Evolutionary conservation across 176 grass and related monocot genomes (phyloP), one percentile per base, ranked within the genome.

Genomic region (Eleusine coracana): DNA sequence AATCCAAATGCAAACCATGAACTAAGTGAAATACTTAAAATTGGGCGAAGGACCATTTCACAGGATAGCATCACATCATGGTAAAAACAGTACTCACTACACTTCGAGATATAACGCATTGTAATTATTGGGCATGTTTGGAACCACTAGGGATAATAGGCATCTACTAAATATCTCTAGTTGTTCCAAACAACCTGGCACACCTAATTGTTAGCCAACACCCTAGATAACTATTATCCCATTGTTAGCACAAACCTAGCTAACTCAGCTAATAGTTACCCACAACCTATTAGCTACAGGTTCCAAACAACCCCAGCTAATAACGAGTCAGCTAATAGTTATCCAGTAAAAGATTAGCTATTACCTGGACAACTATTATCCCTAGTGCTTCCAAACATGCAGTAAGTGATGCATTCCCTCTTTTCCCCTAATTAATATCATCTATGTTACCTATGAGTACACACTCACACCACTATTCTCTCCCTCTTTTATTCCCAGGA

Each of bases 61-160:
- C 76, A 62, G 40, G 48, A 77, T 80, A 82, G 17, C 25, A 76
- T 69, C 52, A 71, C 34, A 79, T 73, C 23, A 44, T 3, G 9
- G 2, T 28, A 49, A 44, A 69, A 56, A 70, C 21, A 18, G 21
- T 42, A 79, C 50, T 76, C 60, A 29, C 4, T 28, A 63, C 1
- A 11, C 18, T 63, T 63, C 60, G 14, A 29, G 25, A 12, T 63
- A 28, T 14, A 63, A 20, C 5, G 60, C 3, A 0, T 25, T 28
- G 4, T 29, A 28, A 25, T 63, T 63, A 29, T 63, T 63, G 23
- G 31, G 2, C 31, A 34, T 34, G 31, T 34, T 34, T 34, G 31
- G 31, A 34, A 34, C 31, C 31, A 34, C 31, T 34, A 34, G 31
- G 31, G 31, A 34, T 34, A 34, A 34, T 34, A 34, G 31, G 1